phyloP scores from a whole-genome alignment of 805 yeast species.

The Kodamaea hsintzibuensis region DNA sequence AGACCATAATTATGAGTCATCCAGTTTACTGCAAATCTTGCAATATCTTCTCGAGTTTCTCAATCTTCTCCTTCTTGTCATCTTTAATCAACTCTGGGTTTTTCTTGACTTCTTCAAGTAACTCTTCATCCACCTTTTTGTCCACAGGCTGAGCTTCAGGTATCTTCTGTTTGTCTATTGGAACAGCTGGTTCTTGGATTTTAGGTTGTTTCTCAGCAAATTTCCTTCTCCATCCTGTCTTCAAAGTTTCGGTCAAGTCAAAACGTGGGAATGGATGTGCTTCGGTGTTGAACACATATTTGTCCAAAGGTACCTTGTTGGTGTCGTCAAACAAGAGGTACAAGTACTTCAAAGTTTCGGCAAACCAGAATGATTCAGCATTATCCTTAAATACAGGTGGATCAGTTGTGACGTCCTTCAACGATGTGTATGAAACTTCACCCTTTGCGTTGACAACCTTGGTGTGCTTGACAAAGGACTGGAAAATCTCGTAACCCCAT shows the following conservation, averaged over 20 bases:
- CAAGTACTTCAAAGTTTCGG: conserved; percentile 87
- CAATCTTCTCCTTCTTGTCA: conserved; percentile 27
- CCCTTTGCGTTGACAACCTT: conserved; percentile 44
- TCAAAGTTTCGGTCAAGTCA: conserved; percentile 48
- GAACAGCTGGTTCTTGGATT: conserved; percentile 11
- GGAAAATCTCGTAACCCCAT: conserved; percentile 88
- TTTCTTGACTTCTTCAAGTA: conserved; percentile 34
- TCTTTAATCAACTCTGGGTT: conserved; percentile 32
- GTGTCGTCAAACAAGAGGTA: conserved; percentile 74
- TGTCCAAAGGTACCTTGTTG: conserved; percentile 61
- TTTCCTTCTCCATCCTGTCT: conserved; percentile 61
- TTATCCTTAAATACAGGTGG: conserved; percentile 64
- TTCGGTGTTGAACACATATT: conserved; percentile 84
- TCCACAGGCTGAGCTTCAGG: conserved; percentile 46
- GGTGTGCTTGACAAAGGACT: conserved; percentile 63
- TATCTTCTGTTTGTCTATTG: conserved; percentile 29
- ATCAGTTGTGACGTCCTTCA: conserved; percentile 61
- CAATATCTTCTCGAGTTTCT: conserved; percentile 23
- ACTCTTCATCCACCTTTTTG: conserved; percentile 37
- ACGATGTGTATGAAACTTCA: conserved; percentile 56
- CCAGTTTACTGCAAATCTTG: conserved; percentile 1
- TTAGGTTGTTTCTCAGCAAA: conserved; percentile 17
- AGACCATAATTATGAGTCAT: background rate
- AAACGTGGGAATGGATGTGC: conserved; percentile 91
- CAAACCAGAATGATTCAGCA: conserved; percentile 91